Base-by-base conservation (phyloP, 1,284 basidiomycete genomes). In the Ustilago cynodontis region DNA sequence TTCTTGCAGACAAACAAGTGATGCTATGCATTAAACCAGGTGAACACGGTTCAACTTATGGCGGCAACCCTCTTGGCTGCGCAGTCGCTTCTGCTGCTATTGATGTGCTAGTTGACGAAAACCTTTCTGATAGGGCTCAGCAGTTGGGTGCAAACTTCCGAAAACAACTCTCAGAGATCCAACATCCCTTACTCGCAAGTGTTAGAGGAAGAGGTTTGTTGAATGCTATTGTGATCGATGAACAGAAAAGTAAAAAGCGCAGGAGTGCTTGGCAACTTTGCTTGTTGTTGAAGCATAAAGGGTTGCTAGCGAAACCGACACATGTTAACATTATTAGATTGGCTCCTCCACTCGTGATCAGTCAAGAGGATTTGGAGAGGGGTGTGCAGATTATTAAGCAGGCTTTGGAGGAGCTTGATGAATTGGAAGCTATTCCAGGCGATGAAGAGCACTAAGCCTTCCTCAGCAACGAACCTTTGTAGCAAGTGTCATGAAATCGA, bases 1-100 rank as follows among this genome's bases (percentile, higher is more conserved):
- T 98, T 13, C 89, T 99, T 31, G 93, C 94, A 7, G 91, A 94
- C 87, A 90, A 91, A 73, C 92, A 94, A 33, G 87, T 99, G 72
- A 98, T 99, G 94, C 91, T 95, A 31, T 93, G 92, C 88, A 96
- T 99, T 86, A 89, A 92, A 75, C 94, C 96, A n/a, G 95, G 96
- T 71, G 95, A 98, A 88, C 97, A 98, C 83, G 95, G 95, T n/a
- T 94, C 92, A 80, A 98, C 96, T 0, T 85, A 83, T 65, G 80
- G 57, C 63, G 94, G 94, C 43, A 98, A 98, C 87, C 97, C 97
- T 0, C 89, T 99, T 35, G 97, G 93, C 11, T 97, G 94, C 80
- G 96, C 97, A 20, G 94, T 98, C 13, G 93, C 95, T 31, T 93
- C 93, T 86, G 93, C 95, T 1, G 94, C 96, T 0, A 89, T 98